A percentile compares a stretch with the other conserved stretches of the same genome.
Conservation (phyloP, 148 eudicot species). For the Vaccinium darrowii region DNA sequence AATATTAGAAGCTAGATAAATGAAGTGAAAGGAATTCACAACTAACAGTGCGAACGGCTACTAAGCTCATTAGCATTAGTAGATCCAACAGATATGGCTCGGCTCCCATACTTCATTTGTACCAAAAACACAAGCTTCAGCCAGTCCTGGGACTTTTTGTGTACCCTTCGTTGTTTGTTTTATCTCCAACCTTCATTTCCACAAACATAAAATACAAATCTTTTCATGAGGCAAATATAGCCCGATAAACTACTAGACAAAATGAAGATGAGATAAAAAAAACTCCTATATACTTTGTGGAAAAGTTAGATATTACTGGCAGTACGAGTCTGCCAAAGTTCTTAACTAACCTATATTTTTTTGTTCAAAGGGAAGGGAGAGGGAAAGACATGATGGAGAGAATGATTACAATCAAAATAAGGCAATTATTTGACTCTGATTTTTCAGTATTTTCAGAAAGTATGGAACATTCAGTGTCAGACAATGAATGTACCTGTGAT, state of each 20-base stretch:
- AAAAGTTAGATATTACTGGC: background rate
- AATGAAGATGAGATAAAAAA: background rate
- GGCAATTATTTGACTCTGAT: background rate
- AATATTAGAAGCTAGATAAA: background rate
- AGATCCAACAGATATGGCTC: too few species aligned
- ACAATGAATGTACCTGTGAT: background rate
- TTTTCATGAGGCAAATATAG: background rate
- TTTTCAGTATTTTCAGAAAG: background rate
- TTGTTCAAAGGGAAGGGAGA: background rate
- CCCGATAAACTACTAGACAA: background rate
- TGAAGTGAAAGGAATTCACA: background rate
- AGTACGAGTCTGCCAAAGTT: background rate
- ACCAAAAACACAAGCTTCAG: conserved; percentile 62
- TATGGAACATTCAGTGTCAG: background rate
- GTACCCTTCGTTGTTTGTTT: conserved; percentile 88
- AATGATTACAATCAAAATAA: background rate
- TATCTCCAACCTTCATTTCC: conserved; percentile 67
- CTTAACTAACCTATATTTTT: background rate
- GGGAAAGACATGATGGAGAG: background rate
- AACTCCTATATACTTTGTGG: background rate
- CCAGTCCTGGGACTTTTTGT: conserved; percentile 92
- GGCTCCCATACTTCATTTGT: conserved; percentile 86
- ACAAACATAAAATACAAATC: background rate
- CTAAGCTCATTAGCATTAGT: conserved; percentile 89
- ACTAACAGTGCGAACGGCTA: conserved; percentile 94